Base-by-base conservation (phyloP, 352 stramenopile genomes). In the Phytophthora fragariae region DNA sequence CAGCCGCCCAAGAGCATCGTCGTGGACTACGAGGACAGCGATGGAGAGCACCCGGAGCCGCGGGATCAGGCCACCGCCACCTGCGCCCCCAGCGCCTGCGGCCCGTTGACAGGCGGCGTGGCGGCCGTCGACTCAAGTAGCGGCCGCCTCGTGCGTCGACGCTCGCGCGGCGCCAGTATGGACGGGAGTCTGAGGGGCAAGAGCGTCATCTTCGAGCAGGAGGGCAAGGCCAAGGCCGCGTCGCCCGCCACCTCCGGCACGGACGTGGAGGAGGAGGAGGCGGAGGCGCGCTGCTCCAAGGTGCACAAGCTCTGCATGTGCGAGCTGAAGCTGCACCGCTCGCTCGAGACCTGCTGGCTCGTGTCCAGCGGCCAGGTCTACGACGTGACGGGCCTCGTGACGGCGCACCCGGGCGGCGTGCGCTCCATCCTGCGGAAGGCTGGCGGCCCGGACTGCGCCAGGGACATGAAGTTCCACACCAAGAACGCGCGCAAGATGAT, bases 281-380 rank as follows among this genome's bases (percentile, higher is more conserved):
- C 78, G 35, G 60, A 71, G 15, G 33, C 62, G 44, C 85, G 88
- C 35, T 95, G 88, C 65, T 91, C 80, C 12, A 79, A 71, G 39
- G 66, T 83, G 10, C 85, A 77, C 55, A 93, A 93, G 68, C 83
- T 95, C 7, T 95, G 88, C 73, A 75, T 92, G 35, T 95, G 88
- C 59, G 87, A 96, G 62, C 79, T 96, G 33, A 66, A 81, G 59
- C 69, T 84, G 46, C 97, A 99, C 88, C 95, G 90, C 58, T 92
- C 83, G 15, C 70, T 89, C 17, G 88, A 98, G 17, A 97, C 97
- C 76, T 99, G 93, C 71, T 99, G 97, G 97, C 76, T 99, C 39
- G 93, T 99, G 19, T 97, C 98, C 54, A 85, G 88, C 33, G 72
- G 72, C 47, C 82, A 92, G 17, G 90, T 97, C 33, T 97, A 96